Conservation (phyloP, 129 eudicot species). For the Lonicera japonica region DNA sequence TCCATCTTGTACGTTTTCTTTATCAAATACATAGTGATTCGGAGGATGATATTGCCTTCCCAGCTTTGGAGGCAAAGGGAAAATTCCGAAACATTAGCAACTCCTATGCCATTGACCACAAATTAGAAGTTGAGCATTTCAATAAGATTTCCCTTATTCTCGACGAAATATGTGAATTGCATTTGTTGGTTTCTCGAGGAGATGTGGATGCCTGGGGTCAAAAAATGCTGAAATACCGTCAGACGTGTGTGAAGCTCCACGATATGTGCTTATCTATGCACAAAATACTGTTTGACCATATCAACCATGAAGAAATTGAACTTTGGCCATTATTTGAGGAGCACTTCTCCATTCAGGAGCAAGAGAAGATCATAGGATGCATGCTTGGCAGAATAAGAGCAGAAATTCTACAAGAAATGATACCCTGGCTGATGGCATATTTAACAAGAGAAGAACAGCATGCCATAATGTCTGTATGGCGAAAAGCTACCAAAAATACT, state of each 20-base stretch:
- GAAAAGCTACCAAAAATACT: constrained; percentile 58
- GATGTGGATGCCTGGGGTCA: constrained; percentile 15
- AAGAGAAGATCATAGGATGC: constrained; percentile 68
- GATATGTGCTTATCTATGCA: constrained; percentile 62
- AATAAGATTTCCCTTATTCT: constrained; percentile 48
- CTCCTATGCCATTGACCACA: constrained; percentile 76
- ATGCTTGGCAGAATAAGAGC: constrained; percentile 90
- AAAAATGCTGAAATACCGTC: constrained; percentile 32
- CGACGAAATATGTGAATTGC: constrained; percentile 43
- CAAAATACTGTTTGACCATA: constrained; percentile 66
- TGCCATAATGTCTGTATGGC: constrained; percentile 68
- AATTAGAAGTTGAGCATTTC: constrained; percentile 65
- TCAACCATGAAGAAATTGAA: constrained; percentile 66
- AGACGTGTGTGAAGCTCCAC: constrained; percentile 68
- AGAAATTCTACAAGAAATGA: constrained; percentile 71
- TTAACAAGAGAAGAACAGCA: constrained; percentile 61
- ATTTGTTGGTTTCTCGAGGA: constrained; percentile 16
- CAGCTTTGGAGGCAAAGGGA: constrained; percentile 82
- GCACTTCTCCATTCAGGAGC: constrained; percentile 66
- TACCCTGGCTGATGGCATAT: constrained; percentile 75
- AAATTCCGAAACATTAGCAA: constrained; percentile 51
- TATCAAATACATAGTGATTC: constrained; percentile 66
- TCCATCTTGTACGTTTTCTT: constrained; percentile 43
- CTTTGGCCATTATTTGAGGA: constrained; percentile 68
- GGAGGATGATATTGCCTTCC: constrained; percentile 79